Evolutionary conservation across 192 early-diverging fungal genomes (phyloP).

Genomic region (Rhizophagus prolifer): DNA sequence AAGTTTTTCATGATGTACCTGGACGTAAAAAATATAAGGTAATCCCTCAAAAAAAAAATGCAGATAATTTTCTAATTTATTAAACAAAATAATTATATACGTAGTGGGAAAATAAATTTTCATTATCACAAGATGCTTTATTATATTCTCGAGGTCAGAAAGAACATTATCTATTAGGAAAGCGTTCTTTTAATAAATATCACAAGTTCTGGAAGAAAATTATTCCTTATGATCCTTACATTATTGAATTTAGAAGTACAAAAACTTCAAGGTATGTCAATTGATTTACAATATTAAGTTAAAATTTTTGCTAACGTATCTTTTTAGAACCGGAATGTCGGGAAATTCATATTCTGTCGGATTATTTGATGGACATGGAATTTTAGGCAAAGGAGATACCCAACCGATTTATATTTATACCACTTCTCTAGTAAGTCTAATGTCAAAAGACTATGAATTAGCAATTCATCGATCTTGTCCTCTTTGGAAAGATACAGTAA

Average conservation of each 20-base stretch:
- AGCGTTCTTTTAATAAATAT: not conserved
- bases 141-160: not conserved
- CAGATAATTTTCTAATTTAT: not conserved
- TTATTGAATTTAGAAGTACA: not conserved
- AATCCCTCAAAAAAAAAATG: not conserved
- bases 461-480: constrained; percentile 12
- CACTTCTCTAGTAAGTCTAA: not conserved
- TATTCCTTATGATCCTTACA: not conserved
- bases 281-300: not conserved
- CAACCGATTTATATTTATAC: constrained; percentile 19
- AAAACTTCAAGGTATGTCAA: not conserved
- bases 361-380: constrained; percentile 23
- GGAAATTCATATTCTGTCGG: constrained; percentile 21
- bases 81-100: too few species aligned
- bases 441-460: constrained; percentile 4
- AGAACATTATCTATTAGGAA: not conserved
- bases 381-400: not conserved
- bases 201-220: not conserved
- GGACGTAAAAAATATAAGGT: not conserved
- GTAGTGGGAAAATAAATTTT: not conserved
- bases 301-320: not conserved
- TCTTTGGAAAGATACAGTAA: not conserved
- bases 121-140: not conserved
- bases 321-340: constrained; percentile 14
- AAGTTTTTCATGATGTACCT: not conserved